phyloP scores from a whole-genome alignment of 208 protist species.

The Wallacemonas collosoma region DNA sequence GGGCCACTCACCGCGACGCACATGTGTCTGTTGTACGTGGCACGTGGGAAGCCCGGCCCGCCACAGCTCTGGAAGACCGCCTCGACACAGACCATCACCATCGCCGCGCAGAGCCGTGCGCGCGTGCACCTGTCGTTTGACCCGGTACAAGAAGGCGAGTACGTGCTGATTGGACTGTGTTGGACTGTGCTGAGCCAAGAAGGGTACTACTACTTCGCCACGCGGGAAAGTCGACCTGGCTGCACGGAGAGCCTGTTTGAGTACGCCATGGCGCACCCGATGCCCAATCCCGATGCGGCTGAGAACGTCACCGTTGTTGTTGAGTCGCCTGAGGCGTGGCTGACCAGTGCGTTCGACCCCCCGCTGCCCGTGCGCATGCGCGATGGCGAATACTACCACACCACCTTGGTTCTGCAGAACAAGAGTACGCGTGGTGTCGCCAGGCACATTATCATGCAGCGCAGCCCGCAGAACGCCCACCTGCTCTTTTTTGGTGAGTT shows the following conservation, averaged over 20 bases:
- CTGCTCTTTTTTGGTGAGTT: slow-evolving; percentile 65
- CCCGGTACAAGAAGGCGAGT: slow-evolving; percentile 57
- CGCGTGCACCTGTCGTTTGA: slow-evolving; percentile 61
- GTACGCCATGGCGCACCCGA: slow-evolving; percentile 75
- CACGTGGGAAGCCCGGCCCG: slow-evolving; percentile 35
- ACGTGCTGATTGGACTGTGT: slow-evolving; percentile 76
- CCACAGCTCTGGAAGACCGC: slow-evolving; percentile 67
- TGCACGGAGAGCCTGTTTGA: slow-evolving; percentile 57
- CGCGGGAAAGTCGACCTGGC: slow-evolving; percentile 40
- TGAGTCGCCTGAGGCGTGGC: slow-evolving; percentile 55
- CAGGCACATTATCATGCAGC: slow-evolving; percentile 70
- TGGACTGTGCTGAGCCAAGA: slow-evolving; percentile 61
- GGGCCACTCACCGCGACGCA: slow-evolving; percentile 43
- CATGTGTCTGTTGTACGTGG: slow-evolving; percentile 69
- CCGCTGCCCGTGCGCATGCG: slow-evolving; percentile 60
- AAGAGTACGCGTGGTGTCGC: slow-evolving; percentile 54
- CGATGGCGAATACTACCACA: slow-evolving; percentile 81
- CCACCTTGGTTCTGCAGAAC: slow-evolving; percentile 64
- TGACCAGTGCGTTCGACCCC: slow-evolving; percentile 57
- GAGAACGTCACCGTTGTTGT: slow-evolving; percentile 77
- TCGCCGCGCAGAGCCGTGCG: slow-evolving; percentile 31
- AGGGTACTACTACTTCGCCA: slow-evolving; percentile 88
- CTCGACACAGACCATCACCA: slow-evolving; percentile 49
- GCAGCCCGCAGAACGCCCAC: slow-evolving; percentile 64
- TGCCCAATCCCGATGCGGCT: slow-evolving; percentile 47